Conservation (phyloP, 2,329 filamentous ascomycete genomes). For the Verticillium klebahnii region DNA sequence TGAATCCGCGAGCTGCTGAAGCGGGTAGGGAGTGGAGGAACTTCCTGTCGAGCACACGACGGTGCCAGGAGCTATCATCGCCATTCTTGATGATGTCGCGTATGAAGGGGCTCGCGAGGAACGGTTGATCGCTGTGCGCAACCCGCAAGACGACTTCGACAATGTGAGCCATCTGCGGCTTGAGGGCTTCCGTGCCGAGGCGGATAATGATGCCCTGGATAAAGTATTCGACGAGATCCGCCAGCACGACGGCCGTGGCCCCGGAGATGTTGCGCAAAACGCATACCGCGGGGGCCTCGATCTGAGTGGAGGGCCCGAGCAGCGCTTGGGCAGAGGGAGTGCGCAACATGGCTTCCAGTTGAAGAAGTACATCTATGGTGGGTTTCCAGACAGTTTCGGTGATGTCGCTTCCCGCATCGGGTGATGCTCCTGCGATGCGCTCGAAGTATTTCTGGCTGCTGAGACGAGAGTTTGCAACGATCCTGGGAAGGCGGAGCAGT, state of each 20-base stretch:
- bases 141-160: conserved; percentile 17
- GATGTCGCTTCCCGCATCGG: neutral
- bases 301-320: conserved; percentile 6
- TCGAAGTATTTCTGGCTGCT: conserved; percentile 3
- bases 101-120: conserved; percentile 22
- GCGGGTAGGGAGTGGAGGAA: conserved; percentile 23
- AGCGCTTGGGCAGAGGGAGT: conserved; percentile 1
- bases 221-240: conserved; percentile 15
- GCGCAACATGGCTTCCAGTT: conserved; percentile 12
- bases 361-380: conserved; percentile 20
- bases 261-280: conserved; percentile 6
- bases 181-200: conserved; percentile 10
- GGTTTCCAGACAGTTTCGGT: conserved; percentile 23
- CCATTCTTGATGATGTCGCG: conserved; percentile 22
- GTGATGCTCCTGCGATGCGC: neutral
- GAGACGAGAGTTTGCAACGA: conserved; percentile 4
- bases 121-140: conserved; percentile 22
- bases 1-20: conserved; percentile 17
- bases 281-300: conserved; percentile 10
- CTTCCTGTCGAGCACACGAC: conserved; percentile 18
- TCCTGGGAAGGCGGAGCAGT: neutral
- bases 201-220: conserved; percentile 13
- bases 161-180: conserved; percentile 8
- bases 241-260: conserved; percentile 3
- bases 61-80: conserved; percentile 27